Conservation (phyloP, 306 rosid genomes). For the Amphicarpaea edgeworthii region DNA sequence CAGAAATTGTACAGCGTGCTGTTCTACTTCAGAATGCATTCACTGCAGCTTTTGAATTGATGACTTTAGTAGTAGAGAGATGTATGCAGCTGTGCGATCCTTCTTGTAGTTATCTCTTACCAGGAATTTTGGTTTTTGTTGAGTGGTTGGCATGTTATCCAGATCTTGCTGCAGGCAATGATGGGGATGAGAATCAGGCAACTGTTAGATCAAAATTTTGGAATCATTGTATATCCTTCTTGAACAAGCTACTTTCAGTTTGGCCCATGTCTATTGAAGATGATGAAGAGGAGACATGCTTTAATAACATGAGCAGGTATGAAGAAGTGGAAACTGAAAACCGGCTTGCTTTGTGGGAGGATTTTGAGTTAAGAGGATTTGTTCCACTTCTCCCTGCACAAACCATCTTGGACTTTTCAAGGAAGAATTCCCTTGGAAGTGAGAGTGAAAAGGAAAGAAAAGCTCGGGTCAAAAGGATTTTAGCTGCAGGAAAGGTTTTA, state of each 20-base stretch:
- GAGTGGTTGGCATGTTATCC: constrained; percentile 97
- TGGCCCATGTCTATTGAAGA: constrained; percentile 63
- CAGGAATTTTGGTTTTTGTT: constrained; percentile 85
- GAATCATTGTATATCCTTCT: constrained; percentile 68
- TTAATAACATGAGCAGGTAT: constrained; percentile 82
- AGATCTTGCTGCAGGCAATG: constrained; percentile 72
- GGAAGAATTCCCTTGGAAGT: constrained; percentile 78
- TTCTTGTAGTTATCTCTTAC: constrained; percentile 76
- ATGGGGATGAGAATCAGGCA: constrained; percentile 71
- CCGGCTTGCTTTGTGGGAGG: constrained; percentile 93
- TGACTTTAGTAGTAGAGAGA: constrained; percentile 79
- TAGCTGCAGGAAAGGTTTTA: constrained; percentile 92
- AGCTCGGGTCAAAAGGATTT: constrained; percentile 73
- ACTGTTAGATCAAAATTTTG: constrained; percentile 80
- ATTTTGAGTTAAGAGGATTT: constrained; percentile 92
- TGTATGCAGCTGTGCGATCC: constrained; percentile 75
- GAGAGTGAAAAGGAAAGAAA: constrained; percentile 79
- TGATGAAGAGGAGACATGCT: constrained; percentile 84
- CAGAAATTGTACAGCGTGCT: constrained; percentile 91
- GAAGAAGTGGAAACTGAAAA: constrained; percentile 95
- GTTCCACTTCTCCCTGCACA: constrained; percentile 95
- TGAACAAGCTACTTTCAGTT: constrained; percentile 74
- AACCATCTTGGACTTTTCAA: constrained; percentile 85
- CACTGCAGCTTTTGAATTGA: constrained; percentile 80
- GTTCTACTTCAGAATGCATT: constrained; percentile 89